Percentiles rank a stretch among this genome's conserved stretches.
Evolutionary conservation across 2,329 filamentous ascomycete species (phyloP).

Genomic region (Penicillium sp.): DNA sequence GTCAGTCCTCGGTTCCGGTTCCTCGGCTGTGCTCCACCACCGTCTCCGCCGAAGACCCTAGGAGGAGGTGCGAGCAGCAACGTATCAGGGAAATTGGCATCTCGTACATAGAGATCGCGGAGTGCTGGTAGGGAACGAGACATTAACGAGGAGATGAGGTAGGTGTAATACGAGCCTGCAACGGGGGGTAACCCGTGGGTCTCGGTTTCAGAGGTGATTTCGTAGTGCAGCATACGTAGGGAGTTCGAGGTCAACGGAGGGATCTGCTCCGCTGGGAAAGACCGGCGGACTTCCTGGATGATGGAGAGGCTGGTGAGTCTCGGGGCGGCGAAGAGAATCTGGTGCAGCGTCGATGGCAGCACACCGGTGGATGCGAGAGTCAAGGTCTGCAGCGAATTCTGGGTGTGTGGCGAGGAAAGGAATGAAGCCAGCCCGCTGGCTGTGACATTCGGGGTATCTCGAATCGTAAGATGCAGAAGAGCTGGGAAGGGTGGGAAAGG

Average conservation of each 20-base stretch:
- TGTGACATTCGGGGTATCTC: conserved; percentile 73
- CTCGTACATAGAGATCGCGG: conserved; percentile 80
- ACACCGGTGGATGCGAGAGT: conserved; percentile 75
- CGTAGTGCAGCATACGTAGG: conserved; percentile 76
- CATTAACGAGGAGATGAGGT: conserved; percentile 82
- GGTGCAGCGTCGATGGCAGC: conserved; percentile 44
- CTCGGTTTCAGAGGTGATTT: conserved; percentile 67
- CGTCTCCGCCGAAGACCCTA: conserved; percentile 53
- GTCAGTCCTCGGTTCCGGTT: conserved; percentile 45
- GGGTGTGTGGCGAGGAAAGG: conserved; percentile 64
- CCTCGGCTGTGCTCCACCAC: conserved; percentile 29
- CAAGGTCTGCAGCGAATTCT: conserved; percentile 67
- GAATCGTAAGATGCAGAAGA: conserved; percentile 73
- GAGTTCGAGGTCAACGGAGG: conserved; percentile 70
- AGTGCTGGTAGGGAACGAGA: conserved; percentile 75
- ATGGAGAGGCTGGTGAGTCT: conserved; percentile 56
- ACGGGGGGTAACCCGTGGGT: conserved; percentile 60
- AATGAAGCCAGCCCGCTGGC: conserved; percentile 71
- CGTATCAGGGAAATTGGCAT: conserved; percentile 79
- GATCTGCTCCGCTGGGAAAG: conserved; percentile 60
- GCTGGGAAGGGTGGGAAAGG: conserved; percentile 74
- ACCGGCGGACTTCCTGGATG: conserved; percentile 58
- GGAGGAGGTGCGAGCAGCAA: conserved; percentile 73
- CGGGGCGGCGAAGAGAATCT: conserved; percentile 47
- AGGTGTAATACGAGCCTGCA: conserved; percentile 74